Evolutionary conservation across 345 rosid species (phyloP).

Genomic region (Pugionium dolabratum): DNA sequence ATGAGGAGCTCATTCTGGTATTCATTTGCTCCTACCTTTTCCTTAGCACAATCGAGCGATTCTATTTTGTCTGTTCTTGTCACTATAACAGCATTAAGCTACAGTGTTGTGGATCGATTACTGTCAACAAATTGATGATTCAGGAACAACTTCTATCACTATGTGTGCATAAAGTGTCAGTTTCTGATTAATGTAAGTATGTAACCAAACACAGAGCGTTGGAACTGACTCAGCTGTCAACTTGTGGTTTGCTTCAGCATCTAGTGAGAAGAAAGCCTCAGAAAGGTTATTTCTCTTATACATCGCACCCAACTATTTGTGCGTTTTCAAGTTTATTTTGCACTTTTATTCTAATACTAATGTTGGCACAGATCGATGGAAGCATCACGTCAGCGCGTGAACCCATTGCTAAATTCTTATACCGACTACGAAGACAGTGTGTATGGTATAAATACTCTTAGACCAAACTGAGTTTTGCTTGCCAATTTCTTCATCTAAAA

Average conservation of each 20-base stretch:
- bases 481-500: too few relatives aligned
- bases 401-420: slow-evolving; percentile 64
- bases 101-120: neutral
- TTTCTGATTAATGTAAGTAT: slow-evolving; percentile 17
- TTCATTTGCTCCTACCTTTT: slow-evolving; percentile 38
- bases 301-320: neutral
- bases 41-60: neutral
- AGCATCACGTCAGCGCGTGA: slow-evolving; percentile 38
- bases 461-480: neutral
- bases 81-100: neutral
- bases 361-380: slow-evolving; percentile 44
- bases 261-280: slow-evolving; percentile 54
- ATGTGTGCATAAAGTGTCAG: neutral
- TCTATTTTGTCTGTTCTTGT: slow-evolving; percentile 18
- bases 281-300: neutral
- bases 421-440: slow-evolving; percentile 89
- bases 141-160: neutral
- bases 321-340: slow-evolving; percentile 7
- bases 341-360: too few relatives aligned
- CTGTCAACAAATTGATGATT: slow-evolving; percentile 5
- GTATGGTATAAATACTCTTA: slow-evolving; percentile 53
- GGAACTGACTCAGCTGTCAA: slow-evolving; percentile 90
- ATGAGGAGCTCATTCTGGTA: slow-evolving; percentile 79
- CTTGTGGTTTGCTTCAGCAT: slow-evolving; percentile 73
- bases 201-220: slow-evolving; percentile 61